Evolutionary conservation across 495 filamentous ascomycete genomes (phyloP), one percentile per base, ranked within the genome.

Genomic region (Neurospora sp.): DNA sequence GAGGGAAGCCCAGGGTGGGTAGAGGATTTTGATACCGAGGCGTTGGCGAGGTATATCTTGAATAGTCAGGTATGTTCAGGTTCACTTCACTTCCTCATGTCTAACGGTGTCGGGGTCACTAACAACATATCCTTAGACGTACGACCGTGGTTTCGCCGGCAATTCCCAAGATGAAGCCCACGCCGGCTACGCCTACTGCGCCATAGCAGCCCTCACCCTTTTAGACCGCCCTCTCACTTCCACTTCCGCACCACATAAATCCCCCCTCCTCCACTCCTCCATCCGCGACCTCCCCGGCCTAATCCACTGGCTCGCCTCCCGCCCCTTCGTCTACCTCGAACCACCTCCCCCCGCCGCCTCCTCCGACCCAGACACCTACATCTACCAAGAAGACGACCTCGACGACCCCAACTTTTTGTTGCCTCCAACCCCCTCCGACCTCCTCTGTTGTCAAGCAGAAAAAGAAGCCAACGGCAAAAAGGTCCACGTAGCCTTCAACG

Each of bases 171-270:
- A 95, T 62, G 96, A 99, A 85, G 90, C 95, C 20, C 95, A 99
- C 81, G 94, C 93, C 75, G 95, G 95, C 70, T 93, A 93, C 78
- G 93, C 93, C 70, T 96, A 94, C 84, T 96, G 93, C 78, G 93
- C 91, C 62, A 87, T 97, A 74, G 85, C 86, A 49, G 90, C 93
- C 38, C 83, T 98, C 20, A 88, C 89, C 3, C 87, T 97, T 40
- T 85, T 97, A 27, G 85, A 88, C 78, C 88, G 85, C 18, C 85
- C 83, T 14, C 76, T 77, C 5, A 75, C 77, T 9, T 75, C 77
- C n/a, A 80, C 77, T 39, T 72, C 78, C 71, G 60, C 70, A 78
- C 85, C 72, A 76, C 79, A 5, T 0, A 5, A 23, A 12, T 79
- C 78, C 60, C 60, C 71, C 70, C 78, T 80, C 73, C 70, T 85